Base-by-base conservation (phyloP, 1,284 basidiomycete genomes). In the Ustilago cynodontis region DNA sequence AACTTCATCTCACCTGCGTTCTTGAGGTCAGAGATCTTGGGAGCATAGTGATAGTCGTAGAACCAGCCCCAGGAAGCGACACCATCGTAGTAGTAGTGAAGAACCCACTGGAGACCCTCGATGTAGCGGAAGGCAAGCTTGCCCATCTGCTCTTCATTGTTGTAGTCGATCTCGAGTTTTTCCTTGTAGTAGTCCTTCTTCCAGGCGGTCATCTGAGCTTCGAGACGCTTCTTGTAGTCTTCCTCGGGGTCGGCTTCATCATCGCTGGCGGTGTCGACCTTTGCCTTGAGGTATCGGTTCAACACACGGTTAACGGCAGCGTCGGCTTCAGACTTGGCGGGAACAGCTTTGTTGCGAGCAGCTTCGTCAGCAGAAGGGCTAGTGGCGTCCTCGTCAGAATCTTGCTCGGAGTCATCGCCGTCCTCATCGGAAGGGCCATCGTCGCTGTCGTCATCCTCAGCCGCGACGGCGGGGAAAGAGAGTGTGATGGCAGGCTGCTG, bases 21-120 rank as follows among this genome's bases (percentile, higher is more conserved):
- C 78, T 89, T 89, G 53, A 99, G 87, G 87, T 99, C 96, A 93
- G 96, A 81, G 47, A 86, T 82, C 67, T 79, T 82, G 53, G 84
- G 84, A 0, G 96, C 93, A 86, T 97, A 99, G 86, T 99, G 96
- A 86, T 98, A 98, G 85, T 95, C 89, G 88, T 98, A 99, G 88
- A 98, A 99, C 97, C 97, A 99, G 28, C 94, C 91, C 96, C 96
- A 99, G 6, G 94, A 95, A 2, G 94, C 93, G 16, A 98, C 95
- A 37, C 96, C 96, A 76, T 93, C 91, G 87, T 98, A 98, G 87
- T 99, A 99, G 87, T 99, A 99, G 86, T 95, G 93, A 91, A 99
- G 92, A 33, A 99, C 94, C 97, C 96, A 99, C 86, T 99, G 97
- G 71, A 99, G 87, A 0, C 96, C 97, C 86, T 99, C 94, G 41